Percentiles rank a stretch among this genome's conserved stretches.
These are phyloP conservation scores for Centella asiatica DNA, from an alignment of 129 eudicot species.

Conservation along the genomic window DNA sequence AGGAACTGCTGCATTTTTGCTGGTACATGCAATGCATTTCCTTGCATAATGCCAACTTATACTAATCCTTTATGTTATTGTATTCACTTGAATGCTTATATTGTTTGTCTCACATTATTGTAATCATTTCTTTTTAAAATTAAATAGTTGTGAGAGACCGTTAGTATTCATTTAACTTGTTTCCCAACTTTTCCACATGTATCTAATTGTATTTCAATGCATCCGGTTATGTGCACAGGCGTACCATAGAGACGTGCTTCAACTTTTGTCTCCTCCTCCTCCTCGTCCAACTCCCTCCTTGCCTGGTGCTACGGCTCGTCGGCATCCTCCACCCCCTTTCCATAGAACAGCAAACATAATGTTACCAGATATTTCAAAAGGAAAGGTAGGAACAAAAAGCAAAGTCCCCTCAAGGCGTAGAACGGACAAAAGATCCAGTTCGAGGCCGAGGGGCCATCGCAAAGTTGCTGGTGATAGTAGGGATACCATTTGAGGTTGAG, in stretches of 20 bases:
- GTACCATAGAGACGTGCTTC: constrained; percentile 74
- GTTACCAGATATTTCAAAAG: constrained; percentile 13
- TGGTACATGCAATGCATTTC: no score
- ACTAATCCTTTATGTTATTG: not conserved
- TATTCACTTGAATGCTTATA: not conserved
- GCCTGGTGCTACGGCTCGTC: constrained; percentile 14
- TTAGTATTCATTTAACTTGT: not conserved
- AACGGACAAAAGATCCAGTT: constrained; percentile 39
- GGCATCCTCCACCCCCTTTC: constrained; percentile 35
- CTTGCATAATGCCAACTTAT: no score
- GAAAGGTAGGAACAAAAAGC: constrained; percentile 14
- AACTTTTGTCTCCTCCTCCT: constrained; percentile 59
- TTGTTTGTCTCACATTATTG: no score
- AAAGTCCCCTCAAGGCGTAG: constrained; percentile 31
- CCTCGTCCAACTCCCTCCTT: constrained; percentile 42
- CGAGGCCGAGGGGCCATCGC: constrained; percentile 59
- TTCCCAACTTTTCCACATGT: not conserved
- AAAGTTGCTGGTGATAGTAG: constrained; percentile 45
- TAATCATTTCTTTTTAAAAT: constrained; percentile 2
- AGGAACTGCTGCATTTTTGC: no score
- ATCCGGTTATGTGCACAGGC: constrained; percentile 45
- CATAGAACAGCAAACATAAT: constrained; percentile 5
- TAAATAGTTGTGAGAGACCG: no score
- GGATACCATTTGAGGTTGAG: constrained; percentile 17
- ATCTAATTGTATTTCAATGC: not conserved